These are phyloP conservation scores for Cladorrhinum sp. DNA, from an alignment of 2,329 filamentous ascomycete genomes.

Conservation along the genomic window DNA sequence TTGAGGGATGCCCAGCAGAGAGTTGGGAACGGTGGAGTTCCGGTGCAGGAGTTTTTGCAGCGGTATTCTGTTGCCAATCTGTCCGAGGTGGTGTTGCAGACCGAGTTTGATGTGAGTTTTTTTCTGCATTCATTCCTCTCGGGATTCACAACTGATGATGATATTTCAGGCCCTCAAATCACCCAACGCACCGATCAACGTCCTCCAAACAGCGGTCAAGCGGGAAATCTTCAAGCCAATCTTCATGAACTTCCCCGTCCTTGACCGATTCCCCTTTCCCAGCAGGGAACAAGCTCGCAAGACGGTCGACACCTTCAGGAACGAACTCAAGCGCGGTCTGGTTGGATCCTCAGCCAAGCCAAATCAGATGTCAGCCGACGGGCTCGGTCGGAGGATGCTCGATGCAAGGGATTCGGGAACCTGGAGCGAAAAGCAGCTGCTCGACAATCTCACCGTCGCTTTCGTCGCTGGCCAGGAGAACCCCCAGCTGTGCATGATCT, in stretches of 20 bases:
- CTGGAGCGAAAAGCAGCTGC: slow-evolving; percentile 20
- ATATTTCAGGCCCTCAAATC: slow-evolving; percentile 12
- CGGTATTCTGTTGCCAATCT: slow-evolving; percentile 22
- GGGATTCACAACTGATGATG: neutral
- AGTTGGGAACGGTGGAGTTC: slow-evolving; percentile 9
- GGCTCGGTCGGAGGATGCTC: slow-evolving; percentile 17
- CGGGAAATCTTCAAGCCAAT: slow-evolving; percentile 23
- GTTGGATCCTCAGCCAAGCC: neutral
- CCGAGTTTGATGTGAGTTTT: slow-evolving; percentile 15
- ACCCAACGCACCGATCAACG: slow-evolving; percentile 17
- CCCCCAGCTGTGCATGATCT: slow-evolving; percentile 24
- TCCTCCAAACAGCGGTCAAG: slow-evolving; percentile 20
- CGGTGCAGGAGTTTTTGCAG: slow-evolving; percentile 20
- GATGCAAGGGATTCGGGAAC: slow-evolving; percentile 7
- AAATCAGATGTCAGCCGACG: neutral
- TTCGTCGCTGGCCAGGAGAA: slow-evolving; percentile 24
- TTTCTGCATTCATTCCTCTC: neutral
- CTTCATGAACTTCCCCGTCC: slow-evolving; percentile 22
- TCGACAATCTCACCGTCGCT: slow-evolving; percentile 20
- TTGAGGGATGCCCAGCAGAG: slow-evolving; percentile 9
- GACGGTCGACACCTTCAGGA: slow-evolving; percentile 16
- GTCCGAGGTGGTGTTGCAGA: slow-evolving; percentile 20
- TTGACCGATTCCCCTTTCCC: slow-evolving; percentile 18
- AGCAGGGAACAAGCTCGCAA: slow-evolving; percentile 14
- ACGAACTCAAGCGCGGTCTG: slow-evolving; percentile 14